phyloP scores from a whole-genome alignment of 2,329 filamentous ascomycete species.

The Macroventuria anomochaeta region DNA sequence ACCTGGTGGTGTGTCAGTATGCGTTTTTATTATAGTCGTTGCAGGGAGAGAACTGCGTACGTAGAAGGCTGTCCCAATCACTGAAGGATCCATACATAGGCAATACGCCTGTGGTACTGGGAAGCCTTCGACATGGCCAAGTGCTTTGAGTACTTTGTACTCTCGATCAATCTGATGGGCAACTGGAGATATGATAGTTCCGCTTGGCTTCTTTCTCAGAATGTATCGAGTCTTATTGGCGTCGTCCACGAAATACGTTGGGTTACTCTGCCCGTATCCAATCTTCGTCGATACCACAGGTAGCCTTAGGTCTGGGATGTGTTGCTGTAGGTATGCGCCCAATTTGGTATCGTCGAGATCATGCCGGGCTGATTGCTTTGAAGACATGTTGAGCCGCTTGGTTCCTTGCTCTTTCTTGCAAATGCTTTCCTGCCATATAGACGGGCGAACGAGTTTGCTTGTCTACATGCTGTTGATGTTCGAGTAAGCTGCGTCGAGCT shows the following conservation, averaged over 20 bases:
- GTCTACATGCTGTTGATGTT: slow-evolving; percentile 4
- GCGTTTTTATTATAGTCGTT: neutral
- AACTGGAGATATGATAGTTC: slow-evolving; percentile 86
- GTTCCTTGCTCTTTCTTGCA: neutral
- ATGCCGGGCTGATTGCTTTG: slow-evolving; percentile 31
- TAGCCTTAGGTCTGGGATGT: slow-evolving; percentile 34
- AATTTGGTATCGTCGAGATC: slow-evolving; percentile 41
- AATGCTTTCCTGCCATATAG: neutral
- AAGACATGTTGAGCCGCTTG: neutral
- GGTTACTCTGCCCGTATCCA: slow-evolving; percentile 95
- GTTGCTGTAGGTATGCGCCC: slow-evolving; percentile 36
- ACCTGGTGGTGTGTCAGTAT: slow-evolving; percentile 53
- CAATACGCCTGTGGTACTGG: slow-evolving; percentile 83
- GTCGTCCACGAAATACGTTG: slow-evolving; percentile 87
- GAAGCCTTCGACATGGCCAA: slow-evolving; percentile 74
- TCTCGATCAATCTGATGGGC: slow-evolving; percentile 96
- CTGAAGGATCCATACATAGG: slow-evolving; percentile 77
- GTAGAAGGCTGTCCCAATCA: slow-evolving; percentile 92
- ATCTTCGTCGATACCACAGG: slow-evolving; percentile 66
- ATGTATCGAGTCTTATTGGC: slow-evolving; percentile 72
- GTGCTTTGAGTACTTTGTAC: slow-evolving; percentile 84
- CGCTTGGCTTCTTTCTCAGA: slow-evolving; percentile 93
- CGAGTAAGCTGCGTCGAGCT: slow-evolving; percentile 20
- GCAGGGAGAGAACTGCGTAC: slow-evolving; percentile 13
- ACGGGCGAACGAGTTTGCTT: neutral